Percentiles rank a stretch among this genome's conserved stretches.
Conservation (phyloP, 2,329 filamentous ascomycete genomes). For the Neonectria hederae region DNA sequence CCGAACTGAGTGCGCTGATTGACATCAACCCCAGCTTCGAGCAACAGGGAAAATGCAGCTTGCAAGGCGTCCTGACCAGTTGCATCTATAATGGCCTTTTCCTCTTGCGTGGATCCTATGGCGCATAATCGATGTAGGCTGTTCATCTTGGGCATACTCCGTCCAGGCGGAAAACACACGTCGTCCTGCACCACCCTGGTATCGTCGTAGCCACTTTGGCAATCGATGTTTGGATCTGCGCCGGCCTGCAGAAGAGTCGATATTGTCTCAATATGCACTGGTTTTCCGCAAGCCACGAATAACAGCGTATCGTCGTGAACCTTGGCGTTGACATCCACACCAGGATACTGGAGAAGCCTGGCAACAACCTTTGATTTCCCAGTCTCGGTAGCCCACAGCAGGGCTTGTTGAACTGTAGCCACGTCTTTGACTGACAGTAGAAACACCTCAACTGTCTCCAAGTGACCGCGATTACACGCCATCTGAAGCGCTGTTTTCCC, state of each 20-base stretch:
- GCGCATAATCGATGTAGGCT: conserved; percentile 25
- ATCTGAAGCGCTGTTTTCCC: conserved; percentile 45
- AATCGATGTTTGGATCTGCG: conserved; percentile 41
- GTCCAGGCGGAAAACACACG: no score
- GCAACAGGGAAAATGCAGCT: conserved; percentile 28
- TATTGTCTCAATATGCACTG: conserved; percentile 31
- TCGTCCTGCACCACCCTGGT: not conserved
- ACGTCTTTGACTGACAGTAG: conserved; percentile 39
- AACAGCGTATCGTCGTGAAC: conserved; percentile 36
- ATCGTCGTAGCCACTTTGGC: conserved; percentile 12
- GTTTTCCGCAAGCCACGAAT: conserved; percentile 18
- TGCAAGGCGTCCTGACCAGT: not conserved
- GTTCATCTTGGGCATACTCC: not conserved
- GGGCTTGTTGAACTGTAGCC: conserved; percentile 37
- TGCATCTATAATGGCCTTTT: no score
- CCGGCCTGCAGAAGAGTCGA: conserved; percentile 43
- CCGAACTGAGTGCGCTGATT: conserved; percentile 28
- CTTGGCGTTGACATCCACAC: conserved; percentile 45
- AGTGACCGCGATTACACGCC: conserved; percentile 42
- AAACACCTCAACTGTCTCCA: conserved; percentile 40
- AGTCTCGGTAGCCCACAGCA: conserved; percentile 40
- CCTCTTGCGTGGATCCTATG: not conserved
- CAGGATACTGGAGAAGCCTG: conserved; percentile 44
- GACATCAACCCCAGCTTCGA: conserved; percentile 38
- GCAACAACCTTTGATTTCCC: conserved; percentile 36